Conservation (phyloP, 495 filamentous ascomycete species). For the Penicillium coprophilum region DNA sequence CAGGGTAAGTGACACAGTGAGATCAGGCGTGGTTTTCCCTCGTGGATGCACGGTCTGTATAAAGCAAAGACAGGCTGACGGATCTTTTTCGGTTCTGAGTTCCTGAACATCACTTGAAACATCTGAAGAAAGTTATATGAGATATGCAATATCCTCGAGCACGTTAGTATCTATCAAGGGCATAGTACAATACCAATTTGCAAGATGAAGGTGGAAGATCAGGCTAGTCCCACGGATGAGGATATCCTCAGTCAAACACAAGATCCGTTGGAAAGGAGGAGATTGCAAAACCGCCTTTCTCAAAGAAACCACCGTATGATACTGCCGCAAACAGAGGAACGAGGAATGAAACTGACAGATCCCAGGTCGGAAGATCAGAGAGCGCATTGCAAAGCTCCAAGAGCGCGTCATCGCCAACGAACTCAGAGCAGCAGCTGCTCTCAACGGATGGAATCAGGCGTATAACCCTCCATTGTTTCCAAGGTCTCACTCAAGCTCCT, state of each 20-base stretch:
- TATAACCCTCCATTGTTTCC: constrained; percentile 13
- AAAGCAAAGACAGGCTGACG: background rate
- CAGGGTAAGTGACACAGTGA: constrained; percentile 28
- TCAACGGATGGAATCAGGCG: constrained; percentile 34
- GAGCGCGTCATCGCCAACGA: constrained; percentile 46
- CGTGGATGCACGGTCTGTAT: constrained; percentile 11
- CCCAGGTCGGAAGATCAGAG: constrained; percentile 42
- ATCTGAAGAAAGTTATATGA: background rate
- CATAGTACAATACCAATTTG: background rate
- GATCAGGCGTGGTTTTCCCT: constrained; percentile 16
- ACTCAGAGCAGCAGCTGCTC: constrained; percentile 34
- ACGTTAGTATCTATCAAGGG: background rate
- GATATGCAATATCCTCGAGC: background rate
- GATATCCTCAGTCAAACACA: constrained; percentile 19
- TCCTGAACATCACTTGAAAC: background rate
- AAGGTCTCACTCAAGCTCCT: background rate
- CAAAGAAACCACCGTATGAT: constrained; percentile 40
- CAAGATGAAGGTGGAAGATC: constrained; percentile 17
- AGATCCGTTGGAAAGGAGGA: constrained; percentile 32
- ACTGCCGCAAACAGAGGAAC: background rate
- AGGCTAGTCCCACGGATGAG: constrained; percentile 7
- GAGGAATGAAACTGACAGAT: background rate
- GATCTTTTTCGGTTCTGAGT: constrained; percentile 5
- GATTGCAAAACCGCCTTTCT: constrained; percentile 39
- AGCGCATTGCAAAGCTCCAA: constrained; percentile 45